phyloP scores from a whole-genome alignment of 2,329 filamentous ascomycete species.

The Penicillium psychrosexuale region DNA sequence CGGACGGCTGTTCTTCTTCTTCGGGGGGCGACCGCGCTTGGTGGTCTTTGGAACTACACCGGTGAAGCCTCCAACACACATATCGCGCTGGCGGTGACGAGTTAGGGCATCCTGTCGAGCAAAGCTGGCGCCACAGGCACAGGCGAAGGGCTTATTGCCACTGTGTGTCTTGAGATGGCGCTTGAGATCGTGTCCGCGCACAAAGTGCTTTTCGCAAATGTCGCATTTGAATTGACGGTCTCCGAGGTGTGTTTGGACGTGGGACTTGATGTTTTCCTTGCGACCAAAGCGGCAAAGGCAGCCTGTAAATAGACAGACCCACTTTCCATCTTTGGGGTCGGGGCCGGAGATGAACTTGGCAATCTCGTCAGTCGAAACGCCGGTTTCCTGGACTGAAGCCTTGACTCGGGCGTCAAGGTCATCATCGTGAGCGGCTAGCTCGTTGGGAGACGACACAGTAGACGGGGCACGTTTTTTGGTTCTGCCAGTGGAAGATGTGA shows the following conservation, averaged over 20 bases:
- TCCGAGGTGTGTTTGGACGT: conserved; percentile 95
- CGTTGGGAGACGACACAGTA: conserved; percentile 27
- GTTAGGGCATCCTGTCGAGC: conserved; percentile 93
- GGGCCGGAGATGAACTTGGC: conserved; percentile 70
- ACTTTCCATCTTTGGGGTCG: conserved; percentile 71
- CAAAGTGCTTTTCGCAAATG: conserved; percentile 91
- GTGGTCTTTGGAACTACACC: conserved; percentile 66
- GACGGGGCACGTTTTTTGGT: conserved; percentile 21
- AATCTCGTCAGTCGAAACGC: conserved; percentile 83
- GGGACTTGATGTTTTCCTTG: conserved; percentile 98
- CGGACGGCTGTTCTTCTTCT: conserved; percentile 61
- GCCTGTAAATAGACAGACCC: conserved; percentile 70
- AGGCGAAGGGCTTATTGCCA: conserved; percentile 91
- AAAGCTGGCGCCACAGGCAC: conserved; percentile 90
- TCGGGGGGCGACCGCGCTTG: conserved; percentile 61
- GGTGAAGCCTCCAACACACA: conserved; percentile 94
- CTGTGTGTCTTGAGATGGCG: conserved; percentile 97
- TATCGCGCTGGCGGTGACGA: conserved; percentile 87
- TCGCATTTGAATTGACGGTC: conserved; percentile 94
- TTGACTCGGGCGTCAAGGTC: conserved; percentile 56
- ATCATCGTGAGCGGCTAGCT: conserved; percentile 46
- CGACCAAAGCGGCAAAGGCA: conserved; percentile 92
- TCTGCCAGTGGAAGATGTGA: conserved; percentile 23
- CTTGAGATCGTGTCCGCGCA: conserved; percentile 95
- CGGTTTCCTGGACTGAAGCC: conserved; percentile 70